These are phyloP conservation scores for Coemansia reversa DNA, from an alignment of 192 early-diverging fungal species.

Conservation along the genomic window DNA sequence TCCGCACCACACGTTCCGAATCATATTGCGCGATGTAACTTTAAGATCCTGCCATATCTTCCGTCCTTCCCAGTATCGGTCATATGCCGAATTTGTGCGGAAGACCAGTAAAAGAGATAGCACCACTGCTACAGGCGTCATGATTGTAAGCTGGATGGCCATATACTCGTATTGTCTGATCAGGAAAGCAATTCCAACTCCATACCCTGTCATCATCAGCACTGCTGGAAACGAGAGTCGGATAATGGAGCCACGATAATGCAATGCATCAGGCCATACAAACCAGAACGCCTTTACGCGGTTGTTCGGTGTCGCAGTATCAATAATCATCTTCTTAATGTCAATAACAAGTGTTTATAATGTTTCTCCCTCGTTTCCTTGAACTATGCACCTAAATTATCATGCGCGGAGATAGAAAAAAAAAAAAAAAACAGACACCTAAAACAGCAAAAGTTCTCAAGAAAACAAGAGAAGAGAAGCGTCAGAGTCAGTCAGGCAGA, in stretches of 20 bases:
- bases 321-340: slow-evolving; percentile 39
- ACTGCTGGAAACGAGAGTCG: slow-evolving; percentile 40
- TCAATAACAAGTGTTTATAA: not conserved
- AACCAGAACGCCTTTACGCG: slow-evolving; percentile 32
- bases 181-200: slow-evolving; percentile 49
- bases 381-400: not conserved
- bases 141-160: slow-evolving; percentile 36
- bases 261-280: slow-evolving; percentile 44
- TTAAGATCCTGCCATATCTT: slow-evolving; percentile 74
- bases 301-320: slow-evolving; percentile 29
- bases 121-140: slow-evolving; percentile 54
- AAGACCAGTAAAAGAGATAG: slow-evolving; percentile 59
- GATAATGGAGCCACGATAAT: slow-evolving; percentile 53
- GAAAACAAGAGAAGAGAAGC: not conserved
- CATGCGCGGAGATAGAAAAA: not conserved
- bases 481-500: not conserved
- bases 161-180: slow-evolving; percentile 30
- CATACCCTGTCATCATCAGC: slow-evolving; percentile 45
- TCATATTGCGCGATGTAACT: slow-evolving; percentile 69
- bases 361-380: not conserved
- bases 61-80: slow-evolving; percentile 87
- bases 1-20: slow-evolving; percentile 77
- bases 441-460: not conserved
- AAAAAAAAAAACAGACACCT: not conserved
- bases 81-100: slow-evolving; percentile 63